These are phyloP conservation scores for Gaultheria prostrata DNA, from an alignment of 148 eudicot species.

Conservation along the genomic window DNA sequence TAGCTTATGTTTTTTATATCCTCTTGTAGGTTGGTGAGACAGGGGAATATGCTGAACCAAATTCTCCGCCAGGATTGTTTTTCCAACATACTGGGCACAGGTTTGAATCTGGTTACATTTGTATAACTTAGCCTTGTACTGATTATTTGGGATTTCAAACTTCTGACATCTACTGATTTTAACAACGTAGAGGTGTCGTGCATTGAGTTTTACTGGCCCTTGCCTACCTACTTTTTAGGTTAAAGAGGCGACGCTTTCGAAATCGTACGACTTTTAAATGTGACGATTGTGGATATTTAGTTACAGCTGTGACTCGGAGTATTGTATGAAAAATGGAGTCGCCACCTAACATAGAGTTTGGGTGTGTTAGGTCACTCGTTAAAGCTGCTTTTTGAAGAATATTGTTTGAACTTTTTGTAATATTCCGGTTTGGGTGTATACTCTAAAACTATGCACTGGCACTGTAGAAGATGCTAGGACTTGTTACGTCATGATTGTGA, in stretches of 20 bases:
- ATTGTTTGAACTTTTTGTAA: too few relatives aligned
- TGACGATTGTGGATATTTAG: too few relatives aligned
- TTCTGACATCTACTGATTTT: background rate
- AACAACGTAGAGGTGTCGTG: background rate
- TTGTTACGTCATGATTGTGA: background rate
- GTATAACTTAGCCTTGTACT: background rate
- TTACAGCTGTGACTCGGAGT: too few relatives aligned
- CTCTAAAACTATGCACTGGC: background rate
- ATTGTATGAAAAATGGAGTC: too few relatives aligned
- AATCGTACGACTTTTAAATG: too few relatives aligned
- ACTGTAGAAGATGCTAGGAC: background rate
- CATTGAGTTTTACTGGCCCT: too few relatives aligned
- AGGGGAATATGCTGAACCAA: slow-evolving; percentile 47
- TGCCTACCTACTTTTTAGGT: too few relatives aligned
- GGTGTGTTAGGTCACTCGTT: too few relatives aligned
- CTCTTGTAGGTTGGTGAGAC: slow-evolving; percentile 64
- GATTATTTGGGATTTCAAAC: background rate
- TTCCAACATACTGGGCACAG: slow-evolving; percentile 97
- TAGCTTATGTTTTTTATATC: background rate
- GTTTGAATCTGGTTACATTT: slow-evolving; percentile 33
- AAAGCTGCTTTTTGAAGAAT: too few relatives aligned
- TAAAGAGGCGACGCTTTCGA: too few relatives aligned
- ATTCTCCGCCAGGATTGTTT: slow-evolving; percentile 73
- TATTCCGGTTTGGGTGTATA: background rate
- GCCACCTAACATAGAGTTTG: too few relatives aligned